A percentile compares a stretch with the other conserved stretches of the same genome.
Evolutionary conservation across 1,139 yeast genomes (phyloP).

Genomic region (Pichia sp.): DNA sequence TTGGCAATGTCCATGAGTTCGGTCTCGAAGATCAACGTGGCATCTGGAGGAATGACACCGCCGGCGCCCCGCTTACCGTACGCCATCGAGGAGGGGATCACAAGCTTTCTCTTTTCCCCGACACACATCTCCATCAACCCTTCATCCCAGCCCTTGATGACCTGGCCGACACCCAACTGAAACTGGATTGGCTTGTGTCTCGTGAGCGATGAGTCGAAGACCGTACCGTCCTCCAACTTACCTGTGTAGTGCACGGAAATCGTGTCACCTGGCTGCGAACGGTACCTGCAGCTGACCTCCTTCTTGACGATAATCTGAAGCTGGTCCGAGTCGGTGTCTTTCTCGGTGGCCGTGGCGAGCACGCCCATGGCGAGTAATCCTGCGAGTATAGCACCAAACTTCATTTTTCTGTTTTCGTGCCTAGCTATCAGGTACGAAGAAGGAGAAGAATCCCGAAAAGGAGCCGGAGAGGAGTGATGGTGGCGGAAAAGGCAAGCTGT

Average conservation of each 20-base stretch:
- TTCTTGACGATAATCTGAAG: constrained; percentile 13
- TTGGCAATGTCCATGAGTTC: constrained; percentile 50
- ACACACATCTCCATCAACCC: constrained; percentile 72
- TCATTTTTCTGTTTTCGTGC: constrained; percentile 5
- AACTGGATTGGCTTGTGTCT: constrained; percentile 68
- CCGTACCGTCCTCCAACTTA: constrained; percentile 57
- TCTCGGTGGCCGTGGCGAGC: constrained; percentile 2
- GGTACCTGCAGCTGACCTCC: constrained; percentile 47
- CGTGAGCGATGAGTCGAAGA: constrained; percentile 67
- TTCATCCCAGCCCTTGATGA: constrained; percentile 85
- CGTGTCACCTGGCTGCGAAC: constrained; percentile 58
- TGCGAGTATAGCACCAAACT: constrained; percentile 1
- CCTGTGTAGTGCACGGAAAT: constrained; percentile 78
- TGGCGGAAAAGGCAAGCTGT: too few relatives aligned
- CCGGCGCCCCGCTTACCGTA: constrained; percentile 76
- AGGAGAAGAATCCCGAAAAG: neutral
- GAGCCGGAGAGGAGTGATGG: too few relatives aligned
- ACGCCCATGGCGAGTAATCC: constrained; percentile 4
- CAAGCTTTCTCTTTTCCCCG: constrained; percentile 76
- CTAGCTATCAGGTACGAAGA: too few relatives aligned
- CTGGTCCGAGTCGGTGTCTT: neutral
- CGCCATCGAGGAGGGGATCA: constrained; percentile 72
- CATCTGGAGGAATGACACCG: constrained; percentile 66
- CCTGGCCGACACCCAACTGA: constrained; percentile 68
- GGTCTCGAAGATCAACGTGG: constrained; percentile 59